Evolutionary conservation across 2,329 filamentous ascomycete genomes (phyloP).

Genomic region (Rhynchosporium graminicola): DNA sequence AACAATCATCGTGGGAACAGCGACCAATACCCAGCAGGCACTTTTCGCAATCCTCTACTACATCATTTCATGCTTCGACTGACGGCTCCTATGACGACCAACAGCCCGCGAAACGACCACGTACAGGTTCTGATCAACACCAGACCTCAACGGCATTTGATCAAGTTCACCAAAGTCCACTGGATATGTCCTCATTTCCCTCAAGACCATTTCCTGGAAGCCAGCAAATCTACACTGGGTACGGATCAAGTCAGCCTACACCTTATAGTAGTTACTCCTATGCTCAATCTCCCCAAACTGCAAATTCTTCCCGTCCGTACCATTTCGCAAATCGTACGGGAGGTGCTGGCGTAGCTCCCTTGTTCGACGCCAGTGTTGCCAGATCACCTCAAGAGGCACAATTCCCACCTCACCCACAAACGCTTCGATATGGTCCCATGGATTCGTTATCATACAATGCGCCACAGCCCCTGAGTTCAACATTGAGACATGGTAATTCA

Average conservation of each 20-base stretch:
- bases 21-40: background rate
- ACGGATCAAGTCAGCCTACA: slow-evolving; percentile 3
- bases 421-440: background rate
- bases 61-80: background rate
- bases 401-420: slow-evolving; percentile 11
- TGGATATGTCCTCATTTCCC: background rate
- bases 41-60: slow-evolving; percentile 12
- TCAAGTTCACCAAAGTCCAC: slow-evolving; percentile 2
- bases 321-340: background rate
- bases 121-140: slow-evolving; percentile 10
- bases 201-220: background rate
- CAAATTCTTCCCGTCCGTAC: slow-evolving; percentile 1
- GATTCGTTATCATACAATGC: background rate
- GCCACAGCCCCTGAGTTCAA: background rate
- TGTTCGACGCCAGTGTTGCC: slow-evolving; percentile 1
- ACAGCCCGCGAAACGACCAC: slow-evolving; percentile 13
- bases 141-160: background rate
- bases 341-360: background rate
- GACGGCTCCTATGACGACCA: slow-evolving; percentile 1
- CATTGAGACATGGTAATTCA: background rate
- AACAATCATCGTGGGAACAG: background rate
- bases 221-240: slow-evolving; percentile 1
- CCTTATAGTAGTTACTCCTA: background rate
- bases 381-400: slow-evolving; percentile 7
- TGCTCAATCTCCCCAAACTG: slow-evolving; percentile 8